Evolutionary conservation across 2,329 filamentous ascomycete species (phyloP), one percentile per base, ranked within the genome.

Genomic region (Venturia asperata): DNA sequence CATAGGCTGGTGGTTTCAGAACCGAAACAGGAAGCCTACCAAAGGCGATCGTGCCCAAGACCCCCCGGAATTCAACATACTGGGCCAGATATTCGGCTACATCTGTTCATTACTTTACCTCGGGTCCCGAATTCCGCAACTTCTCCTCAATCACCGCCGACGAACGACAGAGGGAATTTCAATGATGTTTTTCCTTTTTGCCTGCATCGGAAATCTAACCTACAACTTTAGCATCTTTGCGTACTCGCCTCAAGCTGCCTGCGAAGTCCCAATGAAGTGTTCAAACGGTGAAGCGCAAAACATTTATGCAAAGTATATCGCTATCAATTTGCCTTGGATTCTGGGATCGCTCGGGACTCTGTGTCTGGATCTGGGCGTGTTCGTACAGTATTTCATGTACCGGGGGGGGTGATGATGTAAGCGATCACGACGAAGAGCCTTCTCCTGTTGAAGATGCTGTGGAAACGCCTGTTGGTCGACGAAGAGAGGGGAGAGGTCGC

Each of bases 121-220:
- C 13, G 91, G 91, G 27, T 94, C 90, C 0, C 88, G 94, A 10
- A 77, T 97, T 7, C 94, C 94, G 0, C 94, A 99, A 78, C 82
- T 99, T 1, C 81, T 97, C 9, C 85, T 97, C 64, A 99, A 97
- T 76, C 96, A 91, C 79, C 86, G 90, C 24, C 88, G 94, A 68
- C 96, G 96, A 78, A 92, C 88, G 55, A 97, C 92, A 0, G 92
- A 97, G 65, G 94, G 94, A 3, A 88, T 99, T 24, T 93, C 90
- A 69, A 87, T 97, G 78, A 83, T 97, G 13, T 99, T 97, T 78
- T 97, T 97, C 79, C 81, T 97, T 27, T 97, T 99, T 74, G 94
- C 94, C 5, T 97, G 93, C 73, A 85, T 97, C 6, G 94, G 94
- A 1, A 99, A 99, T 74, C 76, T 96, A 69, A 97, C 92, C 0